A percentile compares a stretch with the other conserved stretches of the same genome.
Evolutionary conservation across 768 basidiomycete genomes (phyloP).

Genomic region (Tulasnella sp.): DNA sequence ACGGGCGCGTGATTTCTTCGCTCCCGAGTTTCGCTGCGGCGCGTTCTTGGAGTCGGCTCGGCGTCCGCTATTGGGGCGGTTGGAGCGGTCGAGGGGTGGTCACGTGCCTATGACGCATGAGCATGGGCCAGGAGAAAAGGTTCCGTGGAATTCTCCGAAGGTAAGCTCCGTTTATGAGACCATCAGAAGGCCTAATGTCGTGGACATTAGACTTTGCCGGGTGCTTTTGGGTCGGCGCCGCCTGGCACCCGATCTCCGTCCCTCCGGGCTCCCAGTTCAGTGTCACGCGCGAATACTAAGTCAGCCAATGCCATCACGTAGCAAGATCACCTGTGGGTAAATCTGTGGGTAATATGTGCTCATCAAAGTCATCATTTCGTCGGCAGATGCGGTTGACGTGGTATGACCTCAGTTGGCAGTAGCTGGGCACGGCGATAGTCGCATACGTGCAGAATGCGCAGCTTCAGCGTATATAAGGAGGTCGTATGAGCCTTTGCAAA

Average conservation of each 20-base stretch:
- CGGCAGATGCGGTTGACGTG: neutral
- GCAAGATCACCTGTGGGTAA: too few relatives aligned
- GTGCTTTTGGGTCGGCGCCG: neutral
- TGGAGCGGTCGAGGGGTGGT: neutral
- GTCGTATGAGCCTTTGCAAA: neutral
- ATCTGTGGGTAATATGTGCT: neutral
- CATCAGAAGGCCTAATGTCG: neutral
- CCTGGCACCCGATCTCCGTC: neutral
- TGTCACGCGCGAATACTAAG: neutral
- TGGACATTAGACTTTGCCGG: neutral
- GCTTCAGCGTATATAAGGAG: neutral
- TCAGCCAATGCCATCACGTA: neutral
- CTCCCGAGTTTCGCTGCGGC: neutral
- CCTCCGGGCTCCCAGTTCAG: neutral
- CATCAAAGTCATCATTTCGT: neutral
- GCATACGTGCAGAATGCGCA: neutral
- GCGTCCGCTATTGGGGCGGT: conserved; percentile 10
- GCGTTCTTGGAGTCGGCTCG: neutral
- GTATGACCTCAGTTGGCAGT: neutral
- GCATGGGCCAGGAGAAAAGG: neutral
- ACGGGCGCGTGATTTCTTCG: neutral
- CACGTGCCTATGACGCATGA: conserved; percentile 1
- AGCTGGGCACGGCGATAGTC: neutral
- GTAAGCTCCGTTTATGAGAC: too few relatives aligned
- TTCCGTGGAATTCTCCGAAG: too few relatives aligned